phyloP scores from a whole-genome alignment of 805 yeast genomes.

The Ogataea nitratoaversa region DNA sequence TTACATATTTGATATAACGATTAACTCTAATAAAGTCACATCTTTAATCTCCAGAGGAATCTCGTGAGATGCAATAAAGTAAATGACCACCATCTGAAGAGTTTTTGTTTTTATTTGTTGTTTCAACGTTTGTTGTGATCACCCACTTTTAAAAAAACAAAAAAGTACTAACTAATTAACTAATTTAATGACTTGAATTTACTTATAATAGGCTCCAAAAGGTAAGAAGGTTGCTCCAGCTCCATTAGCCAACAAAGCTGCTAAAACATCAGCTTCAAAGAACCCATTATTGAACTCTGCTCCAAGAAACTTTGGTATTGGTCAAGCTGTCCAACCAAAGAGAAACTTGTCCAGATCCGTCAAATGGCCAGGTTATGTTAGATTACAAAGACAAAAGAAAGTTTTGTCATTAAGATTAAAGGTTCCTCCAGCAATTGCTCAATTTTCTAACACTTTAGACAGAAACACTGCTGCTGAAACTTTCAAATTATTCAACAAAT shows the following conservation, averaged over 20 bases:
- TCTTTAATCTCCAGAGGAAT: too few species aligned
- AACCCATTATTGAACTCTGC: conserved; percentile 85
- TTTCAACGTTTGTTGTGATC: too few species aligned
- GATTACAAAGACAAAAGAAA: conserved; percentile 97
- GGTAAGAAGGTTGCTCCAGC: conserved; percentile 90
- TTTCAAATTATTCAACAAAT: conserved; percentile 94
- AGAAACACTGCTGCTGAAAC: conserved; percentile 96
- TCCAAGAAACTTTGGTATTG: conserved; percentile 90
- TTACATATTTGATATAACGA: too few species aligned
- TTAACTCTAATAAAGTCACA: too few species aligned
- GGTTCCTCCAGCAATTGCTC: conserved; percentile 96
- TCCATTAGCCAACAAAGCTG: conserved; percentile 76
- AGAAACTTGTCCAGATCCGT: conserved; percentile 93
- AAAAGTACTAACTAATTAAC: not conserved
- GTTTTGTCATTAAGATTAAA: conserved; percentile 87
- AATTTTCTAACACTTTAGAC: conserved; percentile 91
- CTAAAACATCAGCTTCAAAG: conserved; percentile 45
- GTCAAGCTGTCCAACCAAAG: conserved; percentile 89
- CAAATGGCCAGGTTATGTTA: conserved; percentile 96
- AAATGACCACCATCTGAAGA: too few species aligned
- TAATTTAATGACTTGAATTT: not conserved
- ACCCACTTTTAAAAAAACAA: too few species aligned
- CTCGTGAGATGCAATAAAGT: too few species aligned
- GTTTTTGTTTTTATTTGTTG: too few species aligned
- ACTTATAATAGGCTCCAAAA: conserved; percentile 38